Evolutionary conservation across 805 yeast species (phyloP), one percentile per base, ranked within the genome.

Genomic region (Candida wancherniae): DNA sequence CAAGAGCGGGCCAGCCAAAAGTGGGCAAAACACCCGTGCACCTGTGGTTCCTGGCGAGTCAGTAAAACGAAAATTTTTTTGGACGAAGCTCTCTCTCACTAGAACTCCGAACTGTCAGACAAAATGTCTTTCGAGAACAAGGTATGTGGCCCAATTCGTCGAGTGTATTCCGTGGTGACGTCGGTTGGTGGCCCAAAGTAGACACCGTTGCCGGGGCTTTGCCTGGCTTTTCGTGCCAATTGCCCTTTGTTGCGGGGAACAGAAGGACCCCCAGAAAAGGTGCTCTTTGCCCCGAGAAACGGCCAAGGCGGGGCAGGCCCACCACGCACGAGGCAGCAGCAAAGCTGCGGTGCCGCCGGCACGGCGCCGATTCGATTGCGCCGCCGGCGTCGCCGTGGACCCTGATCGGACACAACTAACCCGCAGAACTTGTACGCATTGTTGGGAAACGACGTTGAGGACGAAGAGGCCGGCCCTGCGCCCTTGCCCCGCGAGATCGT

Each of bases 401-500:
- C 6, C 9, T 9, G 9, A 9, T 9, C 6, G 19, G 9, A 9
- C 19, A 15, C 11, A 16, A 28, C 31, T 28, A 28, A 28, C 31
- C 6, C 9, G 16, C 51, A 80, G 85, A 84, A 84, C 71, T 84
- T 84, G 61, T 84, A 71, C 66, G 84, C 75, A 65, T 75, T 83
- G 64, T 73, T 84, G 71, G 92, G 83, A 63, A 84, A 84, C 77
- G 94, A 84, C 71, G 84, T 83, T 52, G 88, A 83, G 60, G 94
- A 80, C 65, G 82, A 77, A 53, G 29, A 22, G 31, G 74, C 69
- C 55, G 68, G 69, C 34, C 75, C 75, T 43, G 59, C 62, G 34
- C 57, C 68, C 21, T 61, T 73, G 47, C 78, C 84, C 57, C 80
- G 67, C 71, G 94, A 84, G 65, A 60, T 84, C 45, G 92, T 82